Conservation (phyloP, 192 early-diverging fungal species). For the Mortierella alpina region DNA sequence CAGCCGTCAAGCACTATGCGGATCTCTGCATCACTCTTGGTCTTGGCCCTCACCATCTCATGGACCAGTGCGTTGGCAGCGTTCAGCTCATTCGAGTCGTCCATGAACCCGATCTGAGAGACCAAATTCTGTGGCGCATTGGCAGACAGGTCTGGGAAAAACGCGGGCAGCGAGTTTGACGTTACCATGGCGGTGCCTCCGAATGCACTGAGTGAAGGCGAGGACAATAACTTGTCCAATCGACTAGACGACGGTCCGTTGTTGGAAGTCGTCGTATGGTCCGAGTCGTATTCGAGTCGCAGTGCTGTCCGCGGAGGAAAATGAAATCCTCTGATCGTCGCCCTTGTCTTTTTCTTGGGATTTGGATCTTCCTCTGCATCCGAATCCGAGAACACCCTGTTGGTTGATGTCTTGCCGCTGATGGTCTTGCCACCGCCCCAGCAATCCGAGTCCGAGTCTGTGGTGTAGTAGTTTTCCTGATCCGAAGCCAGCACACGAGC, state of each 20-base stretch:
- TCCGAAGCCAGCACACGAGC: slow-evolving; percentile 42
- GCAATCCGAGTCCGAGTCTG: slow-evolving; percentile 46
- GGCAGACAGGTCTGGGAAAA: slow-evolving; percentile 47
- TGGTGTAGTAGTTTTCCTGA: slow-evolving; percentile 47
- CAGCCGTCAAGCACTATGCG: slow-evolving; percentile 46
- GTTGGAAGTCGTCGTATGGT: slow-evolving; percentile 24
- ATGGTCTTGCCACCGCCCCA: slow-evolving; percentile 21
- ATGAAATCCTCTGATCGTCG: slow-evolving; percentile 20
- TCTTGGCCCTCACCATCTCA: slow-evolving; percentile 40
- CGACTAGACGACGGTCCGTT: slow-evolving; percentile 11
- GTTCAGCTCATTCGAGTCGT: slow-evolving; percentile 50
- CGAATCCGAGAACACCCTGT: slow-evolving; percentile 47
- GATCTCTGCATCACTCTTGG: slow-evolving; percentile 50
- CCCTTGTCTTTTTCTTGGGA: slow-evolving; percentile 8
- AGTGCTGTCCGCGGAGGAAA: slow-evolving; percentile 23
- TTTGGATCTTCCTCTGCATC: slow-evolving; percentile 36
- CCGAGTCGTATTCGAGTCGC: slow-evolving; percentile 47
- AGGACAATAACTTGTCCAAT: slow-evolving; percentile 32
- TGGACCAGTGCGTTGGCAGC: slow-evolving; percentile 37
- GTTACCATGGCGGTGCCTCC: slow-evolving; percentile 18
- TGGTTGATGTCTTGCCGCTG: slow-evolving; percentile 25
- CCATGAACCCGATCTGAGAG: slow-evolving; percentile 54
- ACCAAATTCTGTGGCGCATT: slow-evolving; percentile 50
- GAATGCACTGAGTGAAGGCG: slow-evolving; percentile 40
- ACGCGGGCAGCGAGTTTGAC: slow-evolving; percentile 36